Percentiles rank a stretch among this genome's conserved stretches.
These are phyloP conservation scores for Starmerella floris DNA, from an alignment of 805 yeast genomes.

Conservation along the genomic window DNA sequence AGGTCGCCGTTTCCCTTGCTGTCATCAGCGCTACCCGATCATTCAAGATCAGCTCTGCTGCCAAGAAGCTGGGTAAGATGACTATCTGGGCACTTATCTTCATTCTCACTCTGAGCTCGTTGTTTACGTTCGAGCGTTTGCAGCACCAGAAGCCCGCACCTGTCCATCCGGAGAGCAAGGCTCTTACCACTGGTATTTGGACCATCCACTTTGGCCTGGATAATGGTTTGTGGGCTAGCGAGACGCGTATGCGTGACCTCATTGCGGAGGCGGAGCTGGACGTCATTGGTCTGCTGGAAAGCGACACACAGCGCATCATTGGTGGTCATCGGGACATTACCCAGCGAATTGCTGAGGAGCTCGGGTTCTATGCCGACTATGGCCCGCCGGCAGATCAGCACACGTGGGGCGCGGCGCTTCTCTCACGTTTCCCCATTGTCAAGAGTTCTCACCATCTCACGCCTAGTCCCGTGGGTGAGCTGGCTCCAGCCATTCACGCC, in stretches of 20 bases:
- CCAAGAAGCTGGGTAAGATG: constrained; percentile 20
- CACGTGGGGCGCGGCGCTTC: constrained; percentile 92
- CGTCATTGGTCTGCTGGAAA: constrained; percentile 78
- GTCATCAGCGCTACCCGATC: constrained; percentile 24
- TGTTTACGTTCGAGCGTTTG: constrained; percentile 44
- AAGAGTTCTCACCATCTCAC: constrained; percentile 80
- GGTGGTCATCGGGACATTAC: constrained; percentile 95
- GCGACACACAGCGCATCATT: constrained; percentile 83
- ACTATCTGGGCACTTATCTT: constrained; percentile 25
- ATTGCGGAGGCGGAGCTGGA: constrained; percentile 79
- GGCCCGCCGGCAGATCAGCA: constrained; percentile 98
- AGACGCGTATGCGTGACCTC: constrained; percentile 73
- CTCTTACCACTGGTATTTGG: constrained; percentile 95
- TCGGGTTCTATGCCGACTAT: constrained; percentile 88
- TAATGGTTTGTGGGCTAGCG: constrained; percentile 96
- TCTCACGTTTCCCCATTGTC: constrained; percentile 88
- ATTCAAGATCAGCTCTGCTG: constrained; percentile 15
- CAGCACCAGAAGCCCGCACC: constrained; percentile 47
- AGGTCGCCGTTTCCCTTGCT: constrained; percentile 42
- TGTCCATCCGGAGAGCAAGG: constrained; percentile 48
- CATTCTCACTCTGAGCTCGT: constrained; percentile 35
- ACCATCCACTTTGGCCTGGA: constrained; percentile 95
- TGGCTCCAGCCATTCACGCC: constrained; percentile 97
- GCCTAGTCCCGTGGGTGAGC: constrained; percentile 95
- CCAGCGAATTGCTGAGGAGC: constrained; percentile 77